Evolutionary conservation across 345 rosid genomes (phyloP).

Genomic region (Hypericum androsaemum): DNA sequence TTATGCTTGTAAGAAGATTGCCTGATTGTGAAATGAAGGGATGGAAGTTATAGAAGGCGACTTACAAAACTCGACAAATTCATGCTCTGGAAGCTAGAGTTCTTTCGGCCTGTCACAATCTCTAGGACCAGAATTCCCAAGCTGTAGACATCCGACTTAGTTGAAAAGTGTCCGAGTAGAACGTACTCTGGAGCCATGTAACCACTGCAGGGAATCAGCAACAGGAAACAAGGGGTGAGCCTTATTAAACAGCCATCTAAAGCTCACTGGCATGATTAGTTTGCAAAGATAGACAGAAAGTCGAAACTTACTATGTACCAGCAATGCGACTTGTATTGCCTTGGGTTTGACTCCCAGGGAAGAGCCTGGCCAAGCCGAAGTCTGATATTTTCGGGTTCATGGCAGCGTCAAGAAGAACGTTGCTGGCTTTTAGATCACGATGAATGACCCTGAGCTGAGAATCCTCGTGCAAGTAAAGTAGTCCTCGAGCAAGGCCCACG

Average conservation of each 20-base stretch:
- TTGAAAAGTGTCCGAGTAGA: constrained; percentile 28
- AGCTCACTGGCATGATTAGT: not conserved
- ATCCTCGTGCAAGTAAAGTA: too few relatives aligned
- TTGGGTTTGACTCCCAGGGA: constrained; percentile 20
- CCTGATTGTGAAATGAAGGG: too few relatives aligned
- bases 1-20: too few relatives aligned
- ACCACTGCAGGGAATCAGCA: constrained; percentile 22
- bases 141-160: constrained; percentile 38
- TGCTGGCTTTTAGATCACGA: constrained; percentile 23
- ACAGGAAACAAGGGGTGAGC: not conserved
- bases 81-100: constrained; percentile 4
- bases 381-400: constrained; percentile 27
- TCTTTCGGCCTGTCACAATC: constrained; percentile 34
- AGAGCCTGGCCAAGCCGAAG: constrained; percentile 27
- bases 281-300: not conserved
- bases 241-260: not conserved
- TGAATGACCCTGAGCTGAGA: constrained; percentile 23
- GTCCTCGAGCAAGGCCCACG: constrained; percentile 16
- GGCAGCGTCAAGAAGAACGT: constrained; percentile 18
- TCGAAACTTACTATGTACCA: constrained; percentile 28
- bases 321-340: constrained; percentile 19
- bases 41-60: not conserved
- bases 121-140: constrained; percentile 38
- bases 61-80: constrained; percentile 29
- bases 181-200: constrained; percentile 48